A percentile compares a stretch with the other conserved stretches of the same genome.
These are phyloP conservation scores for Trichosporon coremiiforme DNA, from an alignment of 1,284 basidiomycete genomes.

Conservation along the genomic window DNA sequence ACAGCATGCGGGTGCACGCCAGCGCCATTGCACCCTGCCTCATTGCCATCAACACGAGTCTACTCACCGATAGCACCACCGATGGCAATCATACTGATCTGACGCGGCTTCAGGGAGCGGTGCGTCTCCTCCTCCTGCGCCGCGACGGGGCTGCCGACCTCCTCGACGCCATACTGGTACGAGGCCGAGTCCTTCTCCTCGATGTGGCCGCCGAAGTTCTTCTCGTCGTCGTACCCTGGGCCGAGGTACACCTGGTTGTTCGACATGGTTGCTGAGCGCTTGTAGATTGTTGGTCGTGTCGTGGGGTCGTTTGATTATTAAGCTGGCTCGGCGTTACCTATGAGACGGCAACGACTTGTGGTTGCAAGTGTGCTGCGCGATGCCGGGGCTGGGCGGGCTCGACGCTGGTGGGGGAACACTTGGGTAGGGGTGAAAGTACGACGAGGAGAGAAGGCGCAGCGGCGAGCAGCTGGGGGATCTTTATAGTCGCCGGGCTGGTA, in stretches of 20 bases:
- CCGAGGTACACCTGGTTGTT: not conserved
- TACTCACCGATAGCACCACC: conserved; percentile 57
- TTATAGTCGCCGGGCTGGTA: conserved; percentile 13
- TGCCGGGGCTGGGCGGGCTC: conserved; percentile 2
- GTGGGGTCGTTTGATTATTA: not conserved
- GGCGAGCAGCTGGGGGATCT: not conserved
- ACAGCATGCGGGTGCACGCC: not conserved
- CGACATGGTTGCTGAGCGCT: not conserved
- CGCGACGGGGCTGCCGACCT: conserved; percentile 12
- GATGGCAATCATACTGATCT: conserved; percentile 56
- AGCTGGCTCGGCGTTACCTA: not conserved
- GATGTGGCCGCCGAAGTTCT: conserved; percentile 1
- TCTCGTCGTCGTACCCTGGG: conserved; percentile 12
- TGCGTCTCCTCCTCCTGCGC: conserved; percentile 29
- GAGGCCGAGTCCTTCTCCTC: conserved; percentile 16
- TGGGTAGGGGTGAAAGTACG: not conserved
- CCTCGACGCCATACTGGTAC: conserved; percentile 17
- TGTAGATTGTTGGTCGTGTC: not conserved
- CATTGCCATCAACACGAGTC: no score
- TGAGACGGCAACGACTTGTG: not conserved
- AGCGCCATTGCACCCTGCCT: not conserved
- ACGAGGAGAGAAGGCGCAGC: not conserved
- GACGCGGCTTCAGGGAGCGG: conserved; percentile 51
- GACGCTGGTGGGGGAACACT: conserved; percentile 4
- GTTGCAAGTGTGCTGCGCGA: conserved; percentile 2